phyloP scores from a whole-genome alignment of 2,329 filamentous ascomycete species.

The Colletotrichum echinochloae region DNA sequence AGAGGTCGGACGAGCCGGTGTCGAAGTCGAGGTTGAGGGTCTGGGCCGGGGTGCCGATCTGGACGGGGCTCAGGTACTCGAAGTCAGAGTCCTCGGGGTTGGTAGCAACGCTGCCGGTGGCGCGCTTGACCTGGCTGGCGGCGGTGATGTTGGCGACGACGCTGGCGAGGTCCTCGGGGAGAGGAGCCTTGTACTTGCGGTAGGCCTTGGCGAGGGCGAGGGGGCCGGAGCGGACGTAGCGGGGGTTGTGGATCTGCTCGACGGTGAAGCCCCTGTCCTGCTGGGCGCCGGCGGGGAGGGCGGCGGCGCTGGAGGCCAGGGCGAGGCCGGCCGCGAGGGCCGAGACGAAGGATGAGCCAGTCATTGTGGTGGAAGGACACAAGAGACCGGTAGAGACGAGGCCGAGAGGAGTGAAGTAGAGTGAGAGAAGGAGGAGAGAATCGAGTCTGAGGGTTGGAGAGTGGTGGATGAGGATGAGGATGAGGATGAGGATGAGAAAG shows the following conservation, averaged over 20 bases:
- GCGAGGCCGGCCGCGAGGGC: slow-evolving; percentile 38
- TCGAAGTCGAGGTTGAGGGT: slow-evolving; percentile 59
- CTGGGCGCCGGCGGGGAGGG: slow-evolving; percentile 38
- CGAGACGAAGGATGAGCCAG: slow-evolving; percentile 26
- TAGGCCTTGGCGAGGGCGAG: slow-evolving; percentile 53
- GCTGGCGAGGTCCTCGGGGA: slow-evolving; percentile 46
- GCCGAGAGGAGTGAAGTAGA: slow-evolving; percentile 1
- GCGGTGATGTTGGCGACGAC: slow-evolving; percentile 44
- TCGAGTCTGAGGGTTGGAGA: slow-evolving; percentile 15
- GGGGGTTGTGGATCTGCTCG: slow-evolving; percentile 52
- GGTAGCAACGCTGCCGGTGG: slow-evolving; percentile 47
- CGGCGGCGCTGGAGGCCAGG: slow-evolving; percentile 44
- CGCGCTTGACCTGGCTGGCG: slow-evolving; percentile 43
- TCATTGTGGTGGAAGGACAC: slow-evolving; percentile 25
- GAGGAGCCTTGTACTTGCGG: slow-evolving; percentile 51
- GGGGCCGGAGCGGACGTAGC: slow-evolving; percentile 49
- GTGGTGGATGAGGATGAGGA: slow-evolving; percentile 17
- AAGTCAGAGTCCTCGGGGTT: slow-evolving; percentile 48
- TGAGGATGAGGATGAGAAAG: slow-evolving; percentile 13
- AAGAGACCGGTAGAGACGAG: background rate
- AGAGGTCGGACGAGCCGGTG: slow-evolving; percentile 58
- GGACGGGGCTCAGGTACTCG: slow-evolving; percentile 55
- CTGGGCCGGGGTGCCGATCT: slow-evolving; percentile 58
- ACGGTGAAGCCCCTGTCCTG: slow-evolving; percentile 46
- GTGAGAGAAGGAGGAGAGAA: slow-evolving; percentile 6